Conservation (phyloP, 352 stramenopile species). For the Phytophthora pinifolia region DNA sequence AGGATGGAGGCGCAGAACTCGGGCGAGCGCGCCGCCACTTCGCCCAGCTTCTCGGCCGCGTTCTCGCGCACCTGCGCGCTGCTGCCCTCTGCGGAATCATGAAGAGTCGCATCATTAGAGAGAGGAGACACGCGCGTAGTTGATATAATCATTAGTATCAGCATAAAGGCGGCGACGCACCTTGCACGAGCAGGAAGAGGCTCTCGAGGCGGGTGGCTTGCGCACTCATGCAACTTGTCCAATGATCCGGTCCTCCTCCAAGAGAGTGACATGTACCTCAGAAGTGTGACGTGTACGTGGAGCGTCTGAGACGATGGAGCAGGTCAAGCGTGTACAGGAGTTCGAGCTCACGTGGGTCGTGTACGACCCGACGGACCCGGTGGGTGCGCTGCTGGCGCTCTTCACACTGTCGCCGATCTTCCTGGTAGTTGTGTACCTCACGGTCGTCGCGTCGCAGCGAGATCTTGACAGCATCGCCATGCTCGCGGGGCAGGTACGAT, state of each 20-base stretch:
- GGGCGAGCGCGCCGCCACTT: constrained; percentile 51
- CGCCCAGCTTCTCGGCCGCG: constrained; percentile 67
- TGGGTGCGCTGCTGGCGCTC: constrained; percentile 67
- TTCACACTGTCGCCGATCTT: constrained; percentile 81
- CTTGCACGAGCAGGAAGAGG: constrained; percentile 73
- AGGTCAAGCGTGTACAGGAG: constrained; percentile 42
- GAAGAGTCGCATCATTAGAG: constrained; percentile 16
- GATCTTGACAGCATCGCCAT: constrained; percentile 76
- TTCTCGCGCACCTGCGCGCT: constrained; percentile 65
- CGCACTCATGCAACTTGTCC: constrained; percentile 21
- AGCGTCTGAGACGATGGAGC: constrained; percentile 5
- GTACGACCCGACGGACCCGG: constrained; percentile 72
- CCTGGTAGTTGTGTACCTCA: constrained; percentile 84
- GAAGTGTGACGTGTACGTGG: not conserved
- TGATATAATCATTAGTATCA: not conserved
- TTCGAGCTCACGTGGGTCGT: constrained; percentile 87
- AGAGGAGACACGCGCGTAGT: not conserved
- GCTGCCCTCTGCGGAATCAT: constrained; percentile 53
- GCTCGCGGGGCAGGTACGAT: constrained; percentile 64
- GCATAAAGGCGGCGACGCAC: constrained; percentile 22
- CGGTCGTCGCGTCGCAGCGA: constrained; percentile 73
- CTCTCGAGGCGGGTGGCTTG: constrained; percentile 74
- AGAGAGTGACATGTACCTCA: constrained; percentile 12
- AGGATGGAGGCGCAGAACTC: constrained; percentile 56
- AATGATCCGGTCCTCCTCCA: not conserved